Base-by-base conservation (phyloP, 257 asterid genomes). In the Scutellaria barbata region DNA sequence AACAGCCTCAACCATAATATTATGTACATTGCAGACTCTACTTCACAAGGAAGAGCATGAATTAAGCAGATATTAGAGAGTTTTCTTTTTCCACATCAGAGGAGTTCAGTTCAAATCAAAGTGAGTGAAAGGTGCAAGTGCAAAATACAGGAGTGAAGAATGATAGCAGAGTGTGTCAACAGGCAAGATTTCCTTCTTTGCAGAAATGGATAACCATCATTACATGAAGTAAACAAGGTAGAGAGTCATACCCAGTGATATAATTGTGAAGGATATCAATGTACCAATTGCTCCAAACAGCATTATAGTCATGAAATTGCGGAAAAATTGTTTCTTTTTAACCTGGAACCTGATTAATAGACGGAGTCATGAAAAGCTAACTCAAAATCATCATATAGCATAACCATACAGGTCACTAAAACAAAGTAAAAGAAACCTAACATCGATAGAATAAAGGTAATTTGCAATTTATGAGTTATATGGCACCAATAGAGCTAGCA, bases 271-370 rank as follows among this genome's bases (percentile, higher is more conserved):
- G 72, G 98, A 90, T 80, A 93, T 88, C 80, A 90, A 68, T 74
- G 98, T 93, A 66, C 98, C 98, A 74, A 93, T n/a, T 41, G 97
- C 98, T 70, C 97, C 98, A 74, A 88, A 93, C 83, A 90, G 77
- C 83, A 81, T 85, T 48, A 93, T 93, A 67, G 98, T 93, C 60
- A 85, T 85, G 87, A 93, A 90, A 83, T 93, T 93, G 85, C 95
- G 97, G 77, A 93, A 93, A 86, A 93, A 89, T 17, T 91, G 96
- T 66, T 93, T 93, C 94, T 93, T 93, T 78, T 93, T 90, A 16
- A 93, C 98, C 87, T 93, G 98, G 83, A 93, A 93, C 88, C 98
- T 93, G 95, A 77, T 55, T 12, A 81, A 78, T 35, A 71, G 69
- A 77, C 53, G 14, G 57, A 72, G 14, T 20, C 63, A 68, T 56